Base-by-base conservation (phyloP, 225 moss, liverwort and hornwort species). In the Physcomitrium patens region DNA sequence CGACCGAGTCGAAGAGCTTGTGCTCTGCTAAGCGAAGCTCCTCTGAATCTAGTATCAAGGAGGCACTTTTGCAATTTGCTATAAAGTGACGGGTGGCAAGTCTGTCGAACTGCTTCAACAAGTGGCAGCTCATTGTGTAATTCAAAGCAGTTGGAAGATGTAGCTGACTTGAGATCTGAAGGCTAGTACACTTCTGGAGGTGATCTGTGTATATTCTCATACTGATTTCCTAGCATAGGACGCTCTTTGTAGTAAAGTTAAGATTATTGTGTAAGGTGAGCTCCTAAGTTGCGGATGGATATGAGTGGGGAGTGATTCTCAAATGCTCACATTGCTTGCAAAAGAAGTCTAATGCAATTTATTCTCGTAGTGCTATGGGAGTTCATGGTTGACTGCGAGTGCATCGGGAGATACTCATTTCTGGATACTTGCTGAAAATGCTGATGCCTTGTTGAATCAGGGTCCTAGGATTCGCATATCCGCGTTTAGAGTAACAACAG, bases 181-280 rank as follows among this genome's bases (percentile, higher is more conserved):
- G 50, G 66, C 23, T 61, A 74, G 53, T 11, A 43, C 43, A 20
- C 31, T 50, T 48, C 15, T 61, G 3, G 20, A 27, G 43, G 41
- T 69, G 73, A 55, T 66, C 49, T 50, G 11, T 77, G 74, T 67
- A 74, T 44, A 84, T 48, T 62, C 31, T 58, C 28, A 49, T 51
- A 45, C 15, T 23, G 77, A 42, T 65, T 68, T 23, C 17, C 60
- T 22, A 67, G 46, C 64, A 24, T 14, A 8, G 69, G 41, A 24
- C 76, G 58, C 19, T 77, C 47, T 66, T 61, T 19, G 54, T 28
- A 73, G 65, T 27, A 63, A 76, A 63, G 19, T 48, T 15, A 67
- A 37, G 58, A 54, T 45, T n/a, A 52, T 10, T 65, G 65, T 54
- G 3, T 16, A 64, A 57, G 57, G 15, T 17, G 60, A 31, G 27